phyloP scores from a whole-genome alignment of 805 yeast genomes.

The Jamesozyma piceae region DNA sequence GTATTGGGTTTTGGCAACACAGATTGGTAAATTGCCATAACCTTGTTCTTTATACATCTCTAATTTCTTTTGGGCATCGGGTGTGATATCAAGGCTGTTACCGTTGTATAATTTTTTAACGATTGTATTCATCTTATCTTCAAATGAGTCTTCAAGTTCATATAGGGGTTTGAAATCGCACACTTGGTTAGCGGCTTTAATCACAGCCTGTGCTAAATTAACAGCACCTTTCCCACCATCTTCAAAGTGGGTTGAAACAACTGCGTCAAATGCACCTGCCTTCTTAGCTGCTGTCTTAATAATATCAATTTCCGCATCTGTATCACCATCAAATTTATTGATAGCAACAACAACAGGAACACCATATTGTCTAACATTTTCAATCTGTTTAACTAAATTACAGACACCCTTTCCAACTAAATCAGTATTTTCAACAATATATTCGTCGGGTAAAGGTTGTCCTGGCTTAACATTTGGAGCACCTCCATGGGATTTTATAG shows the following conservation, averaged over 20 bases:
- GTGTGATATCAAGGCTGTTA: slow-evolving; percentile 55
- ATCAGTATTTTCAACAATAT: slow-evolving; percentile 72
- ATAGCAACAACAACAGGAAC: slow-evolving; percentile 93
- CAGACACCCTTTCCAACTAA: slow-evolving; percentile 71
- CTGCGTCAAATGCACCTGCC: slow-evolving; percentile 93
- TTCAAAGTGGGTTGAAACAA: slow-evolving; percentile 89
- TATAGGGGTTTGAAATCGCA: slow-evolving; percentile 54
- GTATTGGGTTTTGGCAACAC: slow-evolving; percentile 81
- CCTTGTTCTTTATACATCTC: slow-evolving; percentile 65
- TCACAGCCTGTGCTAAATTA: slow-evolving; percentile 74
- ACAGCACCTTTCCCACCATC: slow-evolving; percentile 90
- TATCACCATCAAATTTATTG: slow-evolving; percentile 76
- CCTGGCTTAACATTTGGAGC: slow-evolving; percentile 97
- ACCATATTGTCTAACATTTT: slow-evolving; percentile 74
- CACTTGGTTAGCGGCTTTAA: slow-evolving; percentile 51
- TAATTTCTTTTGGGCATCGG: slow-evolving; percentile 61
- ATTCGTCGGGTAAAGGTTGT: slow-evolving; percentile 71
- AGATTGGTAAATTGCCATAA: slow-evolving; percentile 66
- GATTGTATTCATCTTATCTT: slow-evolving; percentile 56
- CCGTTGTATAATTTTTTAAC: slow-evolving; percentile 78
- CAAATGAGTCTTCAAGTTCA: slow-evolving; percentile 54
- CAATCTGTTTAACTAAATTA: slow-evolving; percentile 83
- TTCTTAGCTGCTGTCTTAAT: slow-evolving; percentile 70
- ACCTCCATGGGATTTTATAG: slow-evolving; percentile 95
- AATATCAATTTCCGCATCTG: slow-evolving; percentile 67